phyloP scores from a whole-genome alignment of 345 rosid species.

The Passiflora organensis region DNA sequence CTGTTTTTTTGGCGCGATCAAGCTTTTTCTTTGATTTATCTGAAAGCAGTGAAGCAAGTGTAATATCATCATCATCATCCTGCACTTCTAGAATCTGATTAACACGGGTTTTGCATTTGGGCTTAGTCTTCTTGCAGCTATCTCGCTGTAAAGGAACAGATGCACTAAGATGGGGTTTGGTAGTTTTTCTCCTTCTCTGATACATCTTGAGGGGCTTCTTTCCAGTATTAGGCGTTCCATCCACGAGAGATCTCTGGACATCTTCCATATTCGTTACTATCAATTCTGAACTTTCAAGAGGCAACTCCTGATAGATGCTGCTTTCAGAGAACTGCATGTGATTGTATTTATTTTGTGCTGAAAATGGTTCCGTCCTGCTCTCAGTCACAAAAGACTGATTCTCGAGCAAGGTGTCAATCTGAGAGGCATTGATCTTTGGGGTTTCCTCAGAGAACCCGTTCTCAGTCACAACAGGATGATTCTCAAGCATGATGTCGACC shows the following conservation, averaged over 20 bases:
- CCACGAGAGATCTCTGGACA: not conserved
- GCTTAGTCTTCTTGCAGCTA: conserved; percentile 1
- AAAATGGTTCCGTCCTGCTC: conserved; percentile 2
- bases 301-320: no score
- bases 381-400: not conserved
- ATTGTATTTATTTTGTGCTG: conserved; percentile 1
- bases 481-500: no score
- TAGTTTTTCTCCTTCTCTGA: conserved; percentile 9
- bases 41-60: conserved; percentile 17
- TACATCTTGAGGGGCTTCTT: not conserved
- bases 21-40: conserved; percentile 16
- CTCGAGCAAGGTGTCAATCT: conserved; percentile 9
- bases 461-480: no score
- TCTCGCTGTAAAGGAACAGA: not conserved
- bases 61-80: conserved; percentile 17
- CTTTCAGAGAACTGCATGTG: no score
- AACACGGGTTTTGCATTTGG: conserved; percentile 5
- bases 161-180: not conserved
- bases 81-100: conserved; percentile 1
- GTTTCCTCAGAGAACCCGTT: conserved; percentile 19
- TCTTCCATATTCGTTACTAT: not conserved
- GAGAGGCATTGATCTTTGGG: conserved; percentile 1
- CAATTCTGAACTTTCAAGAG: conserved; percentile 3
- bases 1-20: conserved; percentile 6
- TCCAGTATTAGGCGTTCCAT: not conserved